Evolutionary conservation across 2,329 filamentous ascomycete genomes (phyloP).

Genomic region (Calonectria henricotiae): DNA sequence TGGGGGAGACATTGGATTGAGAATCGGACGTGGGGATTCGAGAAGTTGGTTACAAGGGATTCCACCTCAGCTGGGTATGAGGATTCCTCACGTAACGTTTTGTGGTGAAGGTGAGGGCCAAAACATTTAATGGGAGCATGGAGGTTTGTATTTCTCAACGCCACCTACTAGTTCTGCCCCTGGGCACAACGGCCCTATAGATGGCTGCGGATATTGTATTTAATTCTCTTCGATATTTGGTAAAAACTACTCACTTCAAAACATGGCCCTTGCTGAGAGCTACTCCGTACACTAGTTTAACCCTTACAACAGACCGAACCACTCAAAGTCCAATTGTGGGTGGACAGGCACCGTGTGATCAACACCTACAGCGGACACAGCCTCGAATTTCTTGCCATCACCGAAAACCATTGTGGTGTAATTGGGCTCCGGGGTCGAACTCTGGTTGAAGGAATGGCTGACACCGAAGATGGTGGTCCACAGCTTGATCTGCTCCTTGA

Average conservation of each 20-base stretch:
- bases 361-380: conserved; percentile 19
- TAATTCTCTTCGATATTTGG: too few species aligned
- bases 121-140: not conserved
- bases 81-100: not conserved
- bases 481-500: conserved; percentile 30
- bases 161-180: too few species aligned
- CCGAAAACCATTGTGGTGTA: conserved; percentile 23
- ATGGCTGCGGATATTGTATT: too few species aligned
- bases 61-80: not conserved
- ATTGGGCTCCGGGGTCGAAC: not conserved
- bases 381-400: conserved; percentile 20
- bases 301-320: conserved; percentile 16
- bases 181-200: too few species aligned
- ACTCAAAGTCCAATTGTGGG: conserved; percentile 18
- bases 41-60: not conserved
- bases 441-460: conserved; percentile 8
- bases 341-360: conserved; percentile 23
- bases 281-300: not conserved
- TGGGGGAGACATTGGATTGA: not conserved
- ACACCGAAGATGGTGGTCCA: conserved; percentile 3
- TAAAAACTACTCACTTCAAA: not conserved
- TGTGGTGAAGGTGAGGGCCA: not conserved
- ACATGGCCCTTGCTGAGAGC: not conserved
- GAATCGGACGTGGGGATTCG: too few species aligned
- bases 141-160: too few species aligned